Percentiles rank a stretch among this genome's conserved stretches.
These are phyloP conservation scores for Aegilops longissima DNA, from an alignment of 176 grass and related monocot species.

Conservation along the genomic window DNA sequence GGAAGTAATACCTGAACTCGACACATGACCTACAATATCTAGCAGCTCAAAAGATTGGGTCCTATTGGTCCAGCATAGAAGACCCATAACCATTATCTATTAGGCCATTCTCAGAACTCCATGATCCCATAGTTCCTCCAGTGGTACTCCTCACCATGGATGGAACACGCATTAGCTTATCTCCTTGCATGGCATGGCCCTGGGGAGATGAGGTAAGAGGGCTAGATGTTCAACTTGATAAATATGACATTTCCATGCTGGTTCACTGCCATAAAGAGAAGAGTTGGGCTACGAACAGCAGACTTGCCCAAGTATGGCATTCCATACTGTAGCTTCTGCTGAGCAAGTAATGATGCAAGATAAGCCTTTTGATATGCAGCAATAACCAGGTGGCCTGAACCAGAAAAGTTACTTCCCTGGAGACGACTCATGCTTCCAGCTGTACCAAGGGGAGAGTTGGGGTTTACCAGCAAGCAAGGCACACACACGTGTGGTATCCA, in stretches of 20 bases:
- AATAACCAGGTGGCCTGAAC: conserved; percentile 36
- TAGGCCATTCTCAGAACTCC: conserved; percentile 53
- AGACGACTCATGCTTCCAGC: conserved; percentile 58
- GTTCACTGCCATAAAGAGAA: conserved; percentile 54
- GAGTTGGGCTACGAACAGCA: conserved; percentile 51
- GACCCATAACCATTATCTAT: conserved; percentile 60
- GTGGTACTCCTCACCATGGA: conserved; percentile 37
- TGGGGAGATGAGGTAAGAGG: conserved; percentile 50
- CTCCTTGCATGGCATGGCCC: conserved; percentile 61
- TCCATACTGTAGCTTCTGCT: conserved; percentile 56
- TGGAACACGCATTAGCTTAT: conserved; percentile 39
- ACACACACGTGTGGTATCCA: conserved; percentile 63
- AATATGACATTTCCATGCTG: conserved; percentile 63
- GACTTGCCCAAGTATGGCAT: conserved; percentile 64
- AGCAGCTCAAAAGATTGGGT: conserved; percentile 74
- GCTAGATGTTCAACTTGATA: conserved; percentile 42
- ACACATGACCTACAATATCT: conserved; percentile 81
- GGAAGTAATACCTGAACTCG: conserved; percentile 82
- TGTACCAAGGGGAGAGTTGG: conserved; percentile 53
- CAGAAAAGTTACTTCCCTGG: conserved; percentile 51
- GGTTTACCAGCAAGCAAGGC: conserved; percentile 52
- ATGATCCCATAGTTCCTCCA: conserved; percentile 51
- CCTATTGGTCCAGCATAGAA: conserved; percentile 86
- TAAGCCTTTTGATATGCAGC: conserved; percentile 77
- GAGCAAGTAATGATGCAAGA: conserved; percentile 54